Base-by-base conservation (phyloP, 139 green algal species). In the Eudorina sp. region DNA sequence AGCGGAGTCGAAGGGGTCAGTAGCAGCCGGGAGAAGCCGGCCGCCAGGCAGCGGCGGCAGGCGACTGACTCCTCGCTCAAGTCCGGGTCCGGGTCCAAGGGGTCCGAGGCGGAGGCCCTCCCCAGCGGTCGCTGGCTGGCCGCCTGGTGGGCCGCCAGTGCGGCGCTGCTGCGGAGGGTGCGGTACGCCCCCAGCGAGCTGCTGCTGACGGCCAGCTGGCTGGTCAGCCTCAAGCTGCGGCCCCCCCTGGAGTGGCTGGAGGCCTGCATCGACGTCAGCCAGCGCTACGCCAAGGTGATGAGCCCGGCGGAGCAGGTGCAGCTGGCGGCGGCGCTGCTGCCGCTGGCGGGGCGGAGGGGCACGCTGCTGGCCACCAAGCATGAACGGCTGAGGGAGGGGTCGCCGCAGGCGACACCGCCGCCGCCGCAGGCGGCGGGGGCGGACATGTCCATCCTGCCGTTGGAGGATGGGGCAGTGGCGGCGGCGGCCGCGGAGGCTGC, bases 201-300 rank as follows among this genome's bases (percentile, higher is more conserved):
- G 80, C 36, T 48, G 80, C 80, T 86, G 16, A 86, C 80, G 29
- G 80, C 80, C 16, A 29, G n/a, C 60, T 86, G 80, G 80, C 41
- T 86, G 40, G 13, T 7, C 41, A 76, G 60, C 41, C 80, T 86
- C 60, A 60, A 45, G 34, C 1, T 76, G 60, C 21, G 60, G 58
- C 80, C 80, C 4, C 29, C 80, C 6, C 29, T 29, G 43, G 80
- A 86, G 80, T 86, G 80, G 80, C 60, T 86, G 60, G 19, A 76
- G 80, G 79, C 79, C 25, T 85, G 55, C 27, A n/a, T 64, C 51
- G 79, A 85, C 13, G 79, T 85, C 27, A 43, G 53, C 25, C 21
- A 66, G n/a, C 79, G 79, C 55, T 85, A 85, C 79, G 13, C 38
- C 79, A 74, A 74, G 38, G 79, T 75, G 25, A 74, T 85, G 79